Base-by-base conservation (phyloP, 2,329 filamentous ascomycete genomes). In the Trichoderma polysporum region DNA sequence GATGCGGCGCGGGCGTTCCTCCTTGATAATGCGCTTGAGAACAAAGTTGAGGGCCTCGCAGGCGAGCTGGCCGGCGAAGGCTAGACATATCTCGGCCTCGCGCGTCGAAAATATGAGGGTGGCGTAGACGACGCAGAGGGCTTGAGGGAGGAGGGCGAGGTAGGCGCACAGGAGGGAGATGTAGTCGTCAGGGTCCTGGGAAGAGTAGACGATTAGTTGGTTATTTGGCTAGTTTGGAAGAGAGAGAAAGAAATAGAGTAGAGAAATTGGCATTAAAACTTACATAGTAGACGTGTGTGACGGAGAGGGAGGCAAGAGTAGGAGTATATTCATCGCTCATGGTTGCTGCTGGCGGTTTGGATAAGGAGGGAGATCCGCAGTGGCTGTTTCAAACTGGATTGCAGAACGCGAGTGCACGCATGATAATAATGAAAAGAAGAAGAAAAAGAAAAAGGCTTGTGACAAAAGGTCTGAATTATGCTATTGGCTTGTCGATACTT, bases 231-330 rank as follows among this genome's bases (percentile, higher is more conserved):
- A 12, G 2, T 12, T 9, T 35, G 33, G 33, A 35, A 1, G 13
- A 12, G 9, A 12, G 33, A 45, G 17, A 6, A 25, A 4, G 2
- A 10, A 47, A 19, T n/a, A 47, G n/a, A 47, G 19, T 7, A 12
- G 13, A 3, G 17, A 6, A 10, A 25, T 68, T 4, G 35, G 50
- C 3, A n/a, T n/a, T n/a, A 27, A 22, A 35, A 79, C 88, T 75
- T 81, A 96, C 94, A 85, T 98, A 98, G 83, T 95, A 92, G 73
- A 98, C 94, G 81, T 98, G 94, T 12, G 95, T 98, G 72, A 99
- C 82, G 60, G 94, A 97, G 69, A 99, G 86, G 27, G 94, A 98
- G 60, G 94, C 93, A 66, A 98, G 83, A 47, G 91, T 88, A n/a
- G 74, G 68, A n/a, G 71, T 64, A 29, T 52, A 56, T 37, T 73